Percentiles rank a stretch among this genome's conserved stretches.
Evolutionary conservation across 2,329 filamentous ascomycete genomes (phyloP).

Genomic region (Ophiostoma sp.): DNA sequence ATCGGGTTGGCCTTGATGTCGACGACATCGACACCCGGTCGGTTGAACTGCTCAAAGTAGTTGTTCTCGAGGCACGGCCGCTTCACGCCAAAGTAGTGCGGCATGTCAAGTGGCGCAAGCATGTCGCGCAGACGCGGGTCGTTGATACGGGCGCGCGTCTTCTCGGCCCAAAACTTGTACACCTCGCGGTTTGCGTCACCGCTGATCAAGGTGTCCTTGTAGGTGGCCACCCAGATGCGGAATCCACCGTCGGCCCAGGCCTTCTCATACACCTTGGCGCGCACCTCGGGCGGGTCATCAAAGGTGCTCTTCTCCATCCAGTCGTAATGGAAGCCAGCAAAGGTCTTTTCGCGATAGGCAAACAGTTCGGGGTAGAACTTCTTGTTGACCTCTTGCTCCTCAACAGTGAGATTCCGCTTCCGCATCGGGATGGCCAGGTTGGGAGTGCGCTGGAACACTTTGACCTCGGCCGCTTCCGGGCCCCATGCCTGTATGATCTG

Average conservation of each 20-base stretch:
- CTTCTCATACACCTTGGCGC: slow-evolving; percentile 45
- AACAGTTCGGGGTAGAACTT: slow-evolving; percentile 48
- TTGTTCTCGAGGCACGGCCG: slow-evolving; percentile 41
- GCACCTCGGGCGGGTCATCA: slow-evolving; percentile 47
- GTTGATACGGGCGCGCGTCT: slow-evolving; percentile 45
- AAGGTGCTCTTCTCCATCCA: slow-evolving; percentile 51
- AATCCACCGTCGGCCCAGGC: slow-evolving; percentile 52
- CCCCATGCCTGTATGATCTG: slow-evolving; percentile 59
- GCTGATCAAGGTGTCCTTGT: slow-evolving; percentile 48
- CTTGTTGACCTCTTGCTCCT: slow-evolving; percentile 47
- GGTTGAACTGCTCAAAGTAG: slow-evolving; percentile 48
- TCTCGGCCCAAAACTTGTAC: slow-evolving; percentile 53
- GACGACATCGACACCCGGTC: slow-evolving; percentile 40
- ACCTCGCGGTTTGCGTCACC: slow-evolving; percentile 46
- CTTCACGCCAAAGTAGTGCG: slow-evolving; percentile 52
- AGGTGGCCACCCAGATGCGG: slow-evolving; percentile 49
- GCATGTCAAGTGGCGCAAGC: slow-evolving; percentile 48
- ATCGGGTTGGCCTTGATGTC: slow-evolving; percentile 41
- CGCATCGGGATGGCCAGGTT: slow-evolving; percentile 61
- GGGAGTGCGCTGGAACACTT: slow-evolving; percentile 62
- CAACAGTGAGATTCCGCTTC: slow-evolving; percentile 42
- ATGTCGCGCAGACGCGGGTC: slow-evolving; percentile 47
- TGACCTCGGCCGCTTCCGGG: slow-evolving; percentile 47
- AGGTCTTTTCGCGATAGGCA: slow-evolving; percentile 46
- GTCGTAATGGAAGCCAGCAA: slow-evolving; percentile 56